A percentile compares a stretch with the other conserved stretches of the same genome.
Evolutionary conservation across 1,284 basidiomycete genomes (phyloP).

Genomic region (Anthracocystis setariae): DNA sequence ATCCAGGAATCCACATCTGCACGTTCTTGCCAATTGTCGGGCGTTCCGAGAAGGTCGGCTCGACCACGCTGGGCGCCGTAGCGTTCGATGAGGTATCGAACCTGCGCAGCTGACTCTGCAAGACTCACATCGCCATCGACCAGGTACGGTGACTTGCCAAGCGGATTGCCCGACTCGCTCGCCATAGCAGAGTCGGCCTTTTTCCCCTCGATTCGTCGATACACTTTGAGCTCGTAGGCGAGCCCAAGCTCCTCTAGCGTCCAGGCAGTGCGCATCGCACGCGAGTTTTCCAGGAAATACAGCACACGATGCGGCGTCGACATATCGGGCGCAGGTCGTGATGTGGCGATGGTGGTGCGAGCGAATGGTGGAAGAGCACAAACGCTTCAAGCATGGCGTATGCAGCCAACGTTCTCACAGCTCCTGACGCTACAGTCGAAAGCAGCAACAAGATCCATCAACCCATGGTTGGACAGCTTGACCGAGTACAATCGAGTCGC

Average conservation of each 20-base stretch:
- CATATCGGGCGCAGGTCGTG: neutral
- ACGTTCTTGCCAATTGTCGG: conserved; percentile 17
- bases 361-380: neutral
- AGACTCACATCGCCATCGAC: conserved; percentile 13
- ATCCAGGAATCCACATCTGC: conserved; percentile 21
- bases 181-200: conserved; percentile 17
- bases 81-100: conserved; percentile 32
- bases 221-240: conserved; percentile 17
- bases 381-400: too few species aligned
- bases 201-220: conserved; percentile 27
- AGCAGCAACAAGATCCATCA: too few species aligned
- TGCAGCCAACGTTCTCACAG: too few species aligned
- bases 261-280: conserved; percentile 37
- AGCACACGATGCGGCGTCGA: conserved; percentile 11
- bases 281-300: conserved; percentile 42
- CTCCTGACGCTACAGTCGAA: too few species aligned
- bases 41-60: conserved; percentile 5
- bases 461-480: too few species aligned
- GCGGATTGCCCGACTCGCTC: conserved; percentile 21
- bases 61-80: conserved; percentile 12
- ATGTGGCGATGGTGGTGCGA: neutral
- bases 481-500: neutral
- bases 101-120: conserved; percentile 13
- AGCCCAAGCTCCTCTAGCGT: conserved; percentile 30
- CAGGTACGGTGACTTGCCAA: conserved; percentile 33